Base-by-base conservation (phyloP, 2,329 filamentous ascomycete genomes). In the Ophiognomonia clavigignenti-juglandacearum region DNA sequence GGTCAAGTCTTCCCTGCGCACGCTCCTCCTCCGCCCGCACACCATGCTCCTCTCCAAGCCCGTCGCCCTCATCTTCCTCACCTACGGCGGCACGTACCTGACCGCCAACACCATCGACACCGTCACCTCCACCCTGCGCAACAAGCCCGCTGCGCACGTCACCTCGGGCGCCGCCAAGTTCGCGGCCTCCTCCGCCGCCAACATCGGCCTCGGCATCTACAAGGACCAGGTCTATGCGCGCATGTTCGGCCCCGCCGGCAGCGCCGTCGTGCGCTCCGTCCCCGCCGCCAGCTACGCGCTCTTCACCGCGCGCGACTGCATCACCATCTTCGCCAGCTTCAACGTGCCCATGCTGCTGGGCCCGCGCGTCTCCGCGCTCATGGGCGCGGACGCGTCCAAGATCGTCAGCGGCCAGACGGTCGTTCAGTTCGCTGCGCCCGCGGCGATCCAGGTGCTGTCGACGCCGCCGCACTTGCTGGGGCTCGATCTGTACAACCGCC, bases 261-360 rank as follows among this genome's bases (percentile, higher is more conserved):
- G 65, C 47, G 11, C 31, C 35, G 63, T 70, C 1, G 76, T 67
- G 10, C 72, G 75, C 14, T 67, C 74, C 22, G 85, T 95, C 0
- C 83, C 87, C 0, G 66, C 81, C 26, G 72, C 85, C 2, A 87
- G 83, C 8, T 93, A 90, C 66, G 71, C 75, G 1, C 79, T 96
- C 48, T 96, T 96, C 72, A 83, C 87, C 3, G 61, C 85, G 46
- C 82, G 91, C 57, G 91, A 96, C 69, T 88, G 85, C 66, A 70
- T 95, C 52, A 96, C 91, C 43, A 90, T 96, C 58, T 95, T 95
- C 64, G 89, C 89, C 4, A 88, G 82, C 11, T 97, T 96, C 76
- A 96, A 96, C 62, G 71, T 96, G 2, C 92, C 92, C 0, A 80
- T 88, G 0, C 61, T 93, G 2, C 73, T 96, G 9, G 88, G 87